Percentiles rank a stretch among this genome's conserved stretches.
Evolutionary conservation across 305 asterid genomes (phyloP).

Genomic region (Fraxinus nigra): DNA sequence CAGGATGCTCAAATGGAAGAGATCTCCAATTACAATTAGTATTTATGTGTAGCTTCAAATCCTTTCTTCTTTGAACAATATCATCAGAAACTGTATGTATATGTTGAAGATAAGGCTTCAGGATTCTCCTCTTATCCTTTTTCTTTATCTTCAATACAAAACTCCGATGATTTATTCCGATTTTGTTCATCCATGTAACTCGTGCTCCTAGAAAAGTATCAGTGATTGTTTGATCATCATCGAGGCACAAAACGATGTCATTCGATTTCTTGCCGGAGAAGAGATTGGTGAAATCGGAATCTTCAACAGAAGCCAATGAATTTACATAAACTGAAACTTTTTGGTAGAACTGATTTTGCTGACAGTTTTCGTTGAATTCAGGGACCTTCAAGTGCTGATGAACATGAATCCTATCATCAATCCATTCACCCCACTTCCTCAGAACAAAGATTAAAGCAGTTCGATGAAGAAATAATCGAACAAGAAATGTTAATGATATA

Average conservation of each 20-base stretch:
- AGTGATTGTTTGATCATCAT: conserved; percentile 42
- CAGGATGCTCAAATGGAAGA: conserved; percentile 57
- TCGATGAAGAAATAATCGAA: conserved; percentile 52
- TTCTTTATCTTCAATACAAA: conserved; percentile 53
- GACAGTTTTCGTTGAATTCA: conserved; percentile 52
- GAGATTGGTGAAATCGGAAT: conserved; percentile 65
- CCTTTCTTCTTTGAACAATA: conserved; percentile 45
- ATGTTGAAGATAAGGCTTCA: conserved; percentile 68
- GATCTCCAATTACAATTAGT: conserved; percentile 51
- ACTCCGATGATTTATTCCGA: conserved; percentile 22
- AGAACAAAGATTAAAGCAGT: conserved; percentile 56
- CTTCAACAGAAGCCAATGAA: conserved; percentile 56
- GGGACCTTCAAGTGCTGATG: conserved; percentile 67
- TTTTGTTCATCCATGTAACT: conserved; percentile 46
- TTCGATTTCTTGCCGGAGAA: conserved; percentile 51
- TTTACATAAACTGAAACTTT: conserved; percentile 54
- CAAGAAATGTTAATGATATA: conserved; percentile 13
- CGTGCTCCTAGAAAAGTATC: conserved; percentile 71
- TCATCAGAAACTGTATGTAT: conserved; percentile 61
- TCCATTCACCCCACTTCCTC: conserved; percentile 47
- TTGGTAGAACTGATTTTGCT: conserved; percentile 47
- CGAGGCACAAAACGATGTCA: conserved; percentile 56
- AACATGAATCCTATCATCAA: conserved; percentile 60
- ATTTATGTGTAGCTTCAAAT: conserved; percentile 45
- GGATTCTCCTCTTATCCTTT: conserved; percentile 61